phyloP scores from a whole-genome alignment of 108 stramenopile species.

The Skeletonema tropicum region DNA sequence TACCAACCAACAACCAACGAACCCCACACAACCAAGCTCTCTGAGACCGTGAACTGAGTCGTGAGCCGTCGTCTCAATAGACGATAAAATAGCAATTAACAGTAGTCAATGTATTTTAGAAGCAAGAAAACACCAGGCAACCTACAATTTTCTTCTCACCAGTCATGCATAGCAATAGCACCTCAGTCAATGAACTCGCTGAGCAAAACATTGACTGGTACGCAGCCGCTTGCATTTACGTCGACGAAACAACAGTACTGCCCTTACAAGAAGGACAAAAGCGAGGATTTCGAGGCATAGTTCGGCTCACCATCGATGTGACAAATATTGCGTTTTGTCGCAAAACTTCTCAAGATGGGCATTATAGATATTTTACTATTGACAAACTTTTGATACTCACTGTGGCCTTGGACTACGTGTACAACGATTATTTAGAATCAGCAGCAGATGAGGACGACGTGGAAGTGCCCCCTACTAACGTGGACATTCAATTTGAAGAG shows the following conservation, averaged over 20 bases:
- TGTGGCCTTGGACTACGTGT: not conserved
- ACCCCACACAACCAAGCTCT: too few relatives aligned
- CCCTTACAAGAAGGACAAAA: not conserved
- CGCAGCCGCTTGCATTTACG: not conserved
- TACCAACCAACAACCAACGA: too few relatives aligned
- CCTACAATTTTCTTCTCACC: too few relatives aligned
- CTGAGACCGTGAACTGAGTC: too few relatives aligned
- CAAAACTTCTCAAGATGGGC: not conserved
- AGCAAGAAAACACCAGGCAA: too few relatives aligned
- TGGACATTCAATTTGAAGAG: not conserved
- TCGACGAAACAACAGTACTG: not conserved
- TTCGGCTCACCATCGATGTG: not conserved
- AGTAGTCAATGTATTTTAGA: too few relatives aligned
- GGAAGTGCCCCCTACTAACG: not conserved
- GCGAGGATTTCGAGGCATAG: conserved; percentile 1
- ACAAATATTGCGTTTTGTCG: not conserved
- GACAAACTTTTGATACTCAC: not conserved
- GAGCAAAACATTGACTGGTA: not conserved
- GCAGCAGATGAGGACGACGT: not conserved
- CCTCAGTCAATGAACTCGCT: not conserved
- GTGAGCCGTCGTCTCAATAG: too few relatives aligned
- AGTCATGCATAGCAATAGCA: too few relatives aligned
- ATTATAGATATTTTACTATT: not conserved
- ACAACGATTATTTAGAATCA: not conserved
- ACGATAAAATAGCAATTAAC: too few relatives aligned